Conservation (phyloP, 1,139 yeast genomes). For the Geotrichum aggregatum region DNA sequence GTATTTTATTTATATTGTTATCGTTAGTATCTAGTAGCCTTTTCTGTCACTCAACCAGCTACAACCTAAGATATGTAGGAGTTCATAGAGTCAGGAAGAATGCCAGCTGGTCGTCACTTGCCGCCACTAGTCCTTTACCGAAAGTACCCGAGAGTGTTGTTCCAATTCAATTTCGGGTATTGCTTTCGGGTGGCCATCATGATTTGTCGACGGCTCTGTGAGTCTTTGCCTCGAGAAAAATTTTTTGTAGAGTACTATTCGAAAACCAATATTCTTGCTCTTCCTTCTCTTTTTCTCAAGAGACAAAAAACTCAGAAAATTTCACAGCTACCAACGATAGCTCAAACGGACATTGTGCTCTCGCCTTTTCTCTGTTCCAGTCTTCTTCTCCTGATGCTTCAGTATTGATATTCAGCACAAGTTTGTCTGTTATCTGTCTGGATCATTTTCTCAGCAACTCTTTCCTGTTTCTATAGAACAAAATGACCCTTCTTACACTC, state of each 20-base stretch:
- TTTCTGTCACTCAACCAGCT: too few relatives aligned
- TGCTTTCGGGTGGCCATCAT: too few relatives aligned
- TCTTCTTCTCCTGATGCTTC: constrained; percentile 13
- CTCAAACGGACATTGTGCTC: constrained; percentile 6
- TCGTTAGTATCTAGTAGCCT: too few relatives aligned
- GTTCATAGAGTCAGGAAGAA: too few relatives aligned
- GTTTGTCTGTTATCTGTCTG: constrained; percentile 11
- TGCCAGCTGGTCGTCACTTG: too few relatives aligned
- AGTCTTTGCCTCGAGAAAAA: constrained; percentile 4
- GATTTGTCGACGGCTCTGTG: not conserved
- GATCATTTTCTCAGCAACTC: constrained; percentile 1
- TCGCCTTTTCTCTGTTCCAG: constrained; percentile 2
- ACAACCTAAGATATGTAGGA: too few relatives aligned
- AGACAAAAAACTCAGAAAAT: constrained; percentile 1
- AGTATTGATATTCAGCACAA: constrained; percentile 8
- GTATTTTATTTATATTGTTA: not conserved
- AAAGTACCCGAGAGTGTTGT: too few relatives aligned
- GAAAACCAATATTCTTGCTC: not conserved
- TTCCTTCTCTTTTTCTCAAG: constrained; percentile 9
- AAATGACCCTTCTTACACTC: constrained; percentile 48
- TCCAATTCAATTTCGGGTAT: too few relatives aligned
- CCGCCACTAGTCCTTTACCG: too few relatives aligned
- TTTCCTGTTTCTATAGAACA: not conserved
- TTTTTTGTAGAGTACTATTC: not conserved
- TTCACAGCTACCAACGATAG: constrained; percentile 1